These are phyloP conservation scores for Dothiorella sarmentorum DNA, from an alignment of 2,329 filamentous ascomycete species.

Conservation along the genomic window DNA sequence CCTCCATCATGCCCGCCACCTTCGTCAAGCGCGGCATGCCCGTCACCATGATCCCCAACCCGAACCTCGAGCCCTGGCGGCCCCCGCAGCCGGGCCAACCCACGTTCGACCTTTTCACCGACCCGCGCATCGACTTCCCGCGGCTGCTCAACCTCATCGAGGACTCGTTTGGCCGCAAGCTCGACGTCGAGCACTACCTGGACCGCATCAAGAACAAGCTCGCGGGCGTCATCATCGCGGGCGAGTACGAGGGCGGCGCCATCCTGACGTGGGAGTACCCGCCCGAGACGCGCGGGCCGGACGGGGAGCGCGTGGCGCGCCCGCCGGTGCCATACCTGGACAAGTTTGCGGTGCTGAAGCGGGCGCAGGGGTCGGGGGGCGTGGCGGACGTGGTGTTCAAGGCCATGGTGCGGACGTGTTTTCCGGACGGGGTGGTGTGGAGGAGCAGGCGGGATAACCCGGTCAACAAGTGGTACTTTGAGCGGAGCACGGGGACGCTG, in stretches of 20 bases:
- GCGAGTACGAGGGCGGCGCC: slow-evolving; percentile 93
- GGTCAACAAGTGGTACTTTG: slow-evolving; percentile 99
- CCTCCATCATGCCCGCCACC: slow-evolving; percentile 59
- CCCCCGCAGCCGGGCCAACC: slow-evolving; percentile 59
- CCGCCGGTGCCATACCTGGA: slow-evolving; percentile 86
- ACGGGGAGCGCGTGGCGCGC: slow-evolving; percentile 50
- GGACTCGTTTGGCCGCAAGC: slow-evolving; percentile 81
- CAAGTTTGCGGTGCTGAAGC: slow-evolving; percentile 91
- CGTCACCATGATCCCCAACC: slow-evolving; percentile 75
- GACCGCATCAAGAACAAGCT: slow-evolving; percentile 74
- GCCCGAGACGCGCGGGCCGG: slow-evolving; percentile 22
- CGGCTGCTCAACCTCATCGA: slow-evolving; percentile 85
- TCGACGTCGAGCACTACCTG: slow-evolving; percentile 82
- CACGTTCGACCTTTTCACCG: slow-evolving; percentile 68
- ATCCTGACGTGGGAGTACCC: slow-evolving; percentile 93
- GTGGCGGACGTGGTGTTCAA: slow-evolving; percentile 97
- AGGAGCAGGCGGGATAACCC: slow-evolving; percentile 85
- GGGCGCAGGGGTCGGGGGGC: slow-evolving; percentile 82
- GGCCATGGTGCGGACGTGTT: slow-evolving; percentile 85
- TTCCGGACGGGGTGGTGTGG: slow-evolving; percentile 89
- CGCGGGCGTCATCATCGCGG: slow-evolving; percentile 89
- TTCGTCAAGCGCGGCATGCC: slow-evolving; percentile 91
- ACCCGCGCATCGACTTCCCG: slow-evolving; percentile 76
- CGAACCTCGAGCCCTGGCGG: slow-evolving; percentile 63
- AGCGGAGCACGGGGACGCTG: slow-evolving; percentile 77